phyloP scores from a whole-genome alignment of 1,139 yeast species.

The Saccharomyces hybrid region DNA sequence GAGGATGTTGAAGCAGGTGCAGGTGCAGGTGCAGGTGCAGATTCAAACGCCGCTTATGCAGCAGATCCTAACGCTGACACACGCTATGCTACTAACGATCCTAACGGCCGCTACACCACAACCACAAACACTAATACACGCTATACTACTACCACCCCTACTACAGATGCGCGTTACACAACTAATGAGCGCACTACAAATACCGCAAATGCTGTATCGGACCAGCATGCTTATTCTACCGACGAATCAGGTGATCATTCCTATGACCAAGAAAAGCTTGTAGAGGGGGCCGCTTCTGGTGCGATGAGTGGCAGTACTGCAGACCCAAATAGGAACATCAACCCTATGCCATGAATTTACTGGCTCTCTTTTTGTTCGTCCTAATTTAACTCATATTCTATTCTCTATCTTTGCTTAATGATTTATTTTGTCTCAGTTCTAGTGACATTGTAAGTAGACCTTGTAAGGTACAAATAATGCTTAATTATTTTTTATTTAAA shows the following conservation, averaged over 20 bases:
- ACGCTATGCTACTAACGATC: neutral
- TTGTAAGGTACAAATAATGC: neutral
- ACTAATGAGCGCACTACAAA: neutral
- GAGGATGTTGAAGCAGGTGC: slow-evolving; percentile 5
- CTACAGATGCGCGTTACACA: neutral
- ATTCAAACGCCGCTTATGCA: slow-evolving; percentile 2
- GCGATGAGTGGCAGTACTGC: neutral
- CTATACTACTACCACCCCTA: neutral
- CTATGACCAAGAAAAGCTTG: slow-evolving; percentile 6
- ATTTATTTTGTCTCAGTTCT: neutral
- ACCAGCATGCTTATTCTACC: neutral
- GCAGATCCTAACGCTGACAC: slow-evolving; percentile 1
- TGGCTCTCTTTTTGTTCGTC: neutral
- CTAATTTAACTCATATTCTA: neutral
- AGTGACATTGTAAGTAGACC: neutral
- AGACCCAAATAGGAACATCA: neutral
- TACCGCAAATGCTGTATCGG: neutral
- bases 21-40: neutral
- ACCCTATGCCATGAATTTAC: neutral
- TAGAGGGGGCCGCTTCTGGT: slow-evolving; percentile 1
- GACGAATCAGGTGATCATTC: slow-evolving; percentile 5
- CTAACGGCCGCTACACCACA: neutral
- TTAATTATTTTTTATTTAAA: neutral
- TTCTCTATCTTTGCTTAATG: neutral
- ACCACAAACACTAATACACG: no score